Percentiles rank a stretch among this genome's conserved stretches.
These are phyloP conservation scores for Pichia heedii DNA, from an alignment of 805 yeast species.

Conservation along the genomic window DNA sequence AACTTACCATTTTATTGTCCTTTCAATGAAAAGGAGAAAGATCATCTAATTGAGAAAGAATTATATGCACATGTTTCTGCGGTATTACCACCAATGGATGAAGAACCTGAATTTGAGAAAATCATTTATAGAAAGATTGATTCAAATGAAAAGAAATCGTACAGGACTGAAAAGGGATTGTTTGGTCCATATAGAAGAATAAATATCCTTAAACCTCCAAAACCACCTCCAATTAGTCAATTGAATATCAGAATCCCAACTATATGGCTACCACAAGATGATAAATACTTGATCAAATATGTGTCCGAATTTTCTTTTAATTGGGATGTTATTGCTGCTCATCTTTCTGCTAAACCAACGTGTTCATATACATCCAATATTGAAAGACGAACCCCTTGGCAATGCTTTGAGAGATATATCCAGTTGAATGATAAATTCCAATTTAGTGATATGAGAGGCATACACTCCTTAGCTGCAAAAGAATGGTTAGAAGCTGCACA, in stretches of 20 bases:
- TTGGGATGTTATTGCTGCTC: slow-evolving; percentile 87
- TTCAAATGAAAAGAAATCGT: slow-evolving; percentile 33
- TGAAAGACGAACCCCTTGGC: slow-evolving; percentile 97
- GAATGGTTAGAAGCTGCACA: slow-evolving; percentile 90
- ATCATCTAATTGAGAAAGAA: slow-evolving; percentile 23
- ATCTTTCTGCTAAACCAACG: slow-evolving; percentile 57
- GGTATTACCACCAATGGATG: slow-evolving; percentile 55
- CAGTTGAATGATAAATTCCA: slow-evolving; percentile 87
- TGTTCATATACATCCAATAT: slow-evolving; percentile 74
- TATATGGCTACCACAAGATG: slow-evolving; percentile 94
- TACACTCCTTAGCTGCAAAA: slow-evolving; percentile 73
- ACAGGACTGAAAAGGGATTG: slow-evolving; percentile 42
- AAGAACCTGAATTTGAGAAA: slow-evolving; percentile 51
- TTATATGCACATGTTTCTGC: slow-evolving; percentile 51
- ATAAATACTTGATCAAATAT: slow-evolving; percentile 64
- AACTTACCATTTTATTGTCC: slow-evolving; percentile 41
- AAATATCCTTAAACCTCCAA: slow-evolving; percentile 73
- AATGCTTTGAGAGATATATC: slow-evolving; percentile 92
- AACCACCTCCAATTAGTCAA: slow-evolving; percentile 78
- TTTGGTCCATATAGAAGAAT: slow-evolving; percentile 50
- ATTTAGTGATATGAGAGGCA: slow-evolving; percentile 79
- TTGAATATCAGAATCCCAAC: slow-evolving; percentile 83
- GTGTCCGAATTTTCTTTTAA: slow-evolving; percentile 84
- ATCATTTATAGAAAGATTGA: slow-evolving; percentile 40
- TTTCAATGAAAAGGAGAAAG: slow-evolving; percentile 30